A percentile compares a stretch with the other conserved stretches of the same genome.
Evolutionary conservation across 2,329 filamentous ascomycete species (phyloP).

Genomic region (Huntiella abstrusa): DNA sequence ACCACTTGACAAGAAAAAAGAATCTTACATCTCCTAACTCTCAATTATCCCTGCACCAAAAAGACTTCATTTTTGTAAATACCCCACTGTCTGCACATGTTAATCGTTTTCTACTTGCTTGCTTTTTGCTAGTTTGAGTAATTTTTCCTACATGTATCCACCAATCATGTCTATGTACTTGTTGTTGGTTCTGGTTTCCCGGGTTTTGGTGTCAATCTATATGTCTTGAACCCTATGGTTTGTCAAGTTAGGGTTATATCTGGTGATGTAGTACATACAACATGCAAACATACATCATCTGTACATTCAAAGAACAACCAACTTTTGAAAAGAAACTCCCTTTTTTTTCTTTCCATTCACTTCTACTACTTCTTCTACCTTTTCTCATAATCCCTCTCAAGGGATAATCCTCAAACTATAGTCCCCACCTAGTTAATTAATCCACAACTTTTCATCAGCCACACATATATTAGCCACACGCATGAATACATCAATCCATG

Average conservation of each 20-base stretch:
- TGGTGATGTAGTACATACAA: neutral
- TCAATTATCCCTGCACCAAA: neutral
- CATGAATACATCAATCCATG: too few species aligned
- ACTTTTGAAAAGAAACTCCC: neutral
- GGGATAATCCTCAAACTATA: too few species aligned
- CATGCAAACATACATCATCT: neutral
- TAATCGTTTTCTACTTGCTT: neutral
- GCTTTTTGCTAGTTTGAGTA: conserved; percentile 1
- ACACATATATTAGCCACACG: too few species aligned
- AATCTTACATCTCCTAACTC: neutral
- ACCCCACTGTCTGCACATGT: neutral
- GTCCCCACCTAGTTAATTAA: too few species aligned
- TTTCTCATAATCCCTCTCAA: neutral
- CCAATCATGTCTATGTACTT: neutral
- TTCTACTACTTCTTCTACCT: neutral
- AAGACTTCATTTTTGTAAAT: neutral
- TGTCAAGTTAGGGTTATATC: neutral
- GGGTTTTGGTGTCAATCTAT: neutral
- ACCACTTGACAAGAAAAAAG: neutral
- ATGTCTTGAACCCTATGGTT: neutral
- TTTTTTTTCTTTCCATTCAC: neutral
- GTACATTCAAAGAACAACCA: neutral
- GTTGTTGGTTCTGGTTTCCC: neutral
- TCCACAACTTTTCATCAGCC: too few species aligned
- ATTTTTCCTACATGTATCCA: neutral